phyloP scores from a whole-genome alignment of 805 yeast species.

The Candida easanensis region DNA sequence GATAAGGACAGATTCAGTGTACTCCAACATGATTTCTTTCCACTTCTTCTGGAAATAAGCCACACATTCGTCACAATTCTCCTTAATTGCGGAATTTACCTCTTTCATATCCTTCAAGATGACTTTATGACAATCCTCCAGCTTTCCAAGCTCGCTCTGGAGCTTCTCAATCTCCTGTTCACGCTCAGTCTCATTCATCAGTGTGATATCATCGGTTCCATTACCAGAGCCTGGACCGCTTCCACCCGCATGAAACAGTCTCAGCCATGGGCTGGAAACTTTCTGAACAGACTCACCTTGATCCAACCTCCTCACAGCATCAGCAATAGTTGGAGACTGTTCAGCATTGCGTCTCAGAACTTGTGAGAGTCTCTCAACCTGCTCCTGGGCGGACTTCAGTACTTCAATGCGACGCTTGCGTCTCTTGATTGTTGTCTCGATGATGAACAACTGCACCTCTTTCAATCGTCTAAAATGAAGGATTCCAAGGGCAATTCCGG shows the following conservation, averaged over 20 bases:
- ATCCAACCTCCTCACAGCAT: slow-evolving; percentile 29
- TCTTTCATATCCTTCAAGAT: slow-evolving; percentile 35
- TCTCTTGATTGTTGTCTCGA: slow-evolving; percentile 38
- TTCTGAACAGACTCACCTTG: slow-evolving; percentile 24
- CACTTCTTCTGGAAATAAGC: slow-evolving; percentile 29
- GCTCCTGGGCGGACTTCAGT: slow-evolving; percentile 33
- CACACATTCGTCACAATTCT: slow-evolving; percentile 29
- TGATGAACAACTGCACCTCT: slow-evolving; percentile 45
- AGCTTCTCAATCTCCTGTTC: slow-evolving; percentile 34
- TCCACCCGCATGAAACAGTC: slow-evolving; percentile 22
- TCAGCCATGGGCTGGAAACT: slow-evolving; percentile 23
- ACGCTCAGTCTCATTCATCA: slow-evolving; percentile 35
- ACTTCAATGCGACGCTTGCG: slow-evolving; percentile 30
- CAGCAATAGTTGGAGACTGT: slow-evolving; percentile 34
- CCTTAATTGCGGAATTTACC: slow-evolving; percentile 32
- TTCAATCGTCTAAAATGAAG: slow-evolving; percentile 59
- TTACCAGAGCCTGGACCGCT: slow-evolving; percentile 2
- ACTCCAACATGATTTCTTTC: slow-evolving; percentile 29
- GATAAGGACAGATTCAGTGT: slow-evolving; percentile 32
- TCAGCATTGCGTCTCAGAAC: slow-evolving; percentile 35
- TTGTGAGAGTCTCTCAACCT: slow-evolving; percentile 29
- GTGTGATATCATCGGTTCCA: slow-evolving; percentile 17
- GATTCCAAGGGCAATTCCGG: slow-evolving; percentile 39
- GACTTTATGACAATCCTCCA: slow-evolving; percentile 38
- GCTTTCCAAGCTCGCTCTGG: slow-evolving; percentile 34